phyloP scores from a whole-genome alignment of 371 early-diverging fungal genomes.

The Mucor piriformis region DNA sequence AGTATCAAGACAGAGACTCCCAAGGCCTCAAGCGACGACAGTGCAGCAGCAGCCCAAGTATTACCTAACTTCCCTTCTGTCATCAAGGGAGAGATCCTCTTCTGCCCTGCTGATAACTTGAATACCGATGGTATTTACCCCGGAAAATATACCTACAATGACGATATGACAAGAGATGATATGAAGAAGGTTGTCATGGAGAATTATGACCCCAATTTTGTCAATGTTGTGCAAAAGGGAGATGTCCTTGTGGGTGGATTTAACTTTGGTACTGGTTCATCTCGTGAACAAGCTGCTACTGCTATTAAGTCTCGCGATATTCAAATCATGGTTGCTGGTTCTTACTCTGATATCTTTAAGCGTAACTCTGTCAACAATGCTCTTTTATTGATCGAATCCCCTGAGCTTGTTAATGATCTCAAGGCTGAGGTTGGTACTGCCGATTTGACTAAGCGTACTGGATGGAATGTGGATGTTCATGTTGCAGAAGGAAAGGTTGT shows the following conservation, averaged over 20 bases:
- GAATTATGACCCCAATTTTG: slow-evolving; percentile 92
- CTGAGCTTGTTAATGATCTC: slow-evolving; percentile 77
- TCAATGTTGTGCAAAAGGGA: slow-evolving; percentile 59
- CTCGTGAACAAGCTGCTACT: slow-evolving; percentile 97
- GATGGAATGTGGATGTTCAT: slow-evolving; percentile 66
- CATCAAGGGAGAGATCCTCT: slow-evolving; percentile 81
- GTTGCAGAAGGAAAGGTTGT: slow-evolving; percentile 58
- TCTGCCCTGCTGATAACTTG: slow-evolving; percentile 88
- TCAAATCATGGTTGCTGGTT: slow-evolving; percentile 83
- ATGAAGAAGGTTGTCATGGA: slow-evolving; percentile 97
- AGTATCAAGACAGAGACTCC: slow-evolving; percentile 27
- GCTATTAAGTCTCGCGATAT: slow-evolving; percentile 87
- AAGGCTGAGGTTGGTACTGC: slow-evolving; percentile 46
- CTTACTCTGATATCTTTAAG: slow-evolving; percentile 94
- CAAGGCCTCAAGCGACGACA: slow-evolving; percentile 18
- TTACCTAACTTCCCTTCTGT: slow-evolving; percentile 75
- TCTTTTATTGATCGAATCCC: slow-evolving; percentile 84
- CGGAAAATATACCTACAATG: slow-evolving; percentile 89
- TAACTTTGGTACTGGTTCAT: slow-evolving; percentile 96
- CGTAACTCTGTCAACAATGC: slow-evolving; percentile 97
- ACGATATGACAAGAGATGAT: slow-evolving; percentile 78
- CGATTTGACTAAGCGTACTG: slow-evolving; percentile 72
- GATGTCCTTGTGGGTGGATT: slow-evolving; percentile 90
- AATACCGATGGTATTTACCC: slow-evolving; percentile 98
- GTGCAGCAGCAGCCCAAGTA: slow-evolving; percentile 31